A percentile compares a stretch with the other conserved stretches of the same genome.
Conservation (phyloP, 768 basidiomycete species). For the Calocybe indica region DNA sequence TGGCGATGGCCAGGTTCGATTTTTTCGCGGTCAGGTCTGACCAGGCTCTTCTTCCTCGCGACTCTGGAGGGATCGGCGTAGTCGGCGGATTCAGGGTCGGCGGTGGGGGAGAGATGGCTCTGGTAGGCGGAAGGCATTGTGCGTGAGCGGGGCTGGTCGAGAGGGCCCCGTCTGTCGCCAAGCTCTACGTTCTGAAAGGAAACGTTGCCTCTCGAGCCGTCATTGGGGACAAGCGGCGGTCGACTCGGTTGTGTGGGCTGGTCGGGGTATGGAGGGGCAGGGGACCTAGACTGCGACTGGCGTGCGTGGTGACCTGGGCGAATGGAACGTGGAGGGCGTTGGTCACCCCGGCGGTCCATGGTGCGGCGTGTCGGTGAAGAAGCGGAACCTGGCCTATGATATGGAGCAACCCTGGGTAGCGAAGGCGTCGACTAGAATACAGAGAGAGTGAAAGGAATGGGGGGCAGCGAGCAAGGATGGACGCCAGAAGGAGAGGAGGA, state of each 20-base stretch:
- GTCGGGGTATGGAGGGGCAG: conserved; percentile 33
- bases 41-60: conserved; percentile 85
- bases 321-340: conserved; percentile 50
- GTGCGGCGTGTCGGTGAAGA: conserved; percentile 4
- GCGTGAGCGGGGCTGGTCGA: conserved; percentile 51
- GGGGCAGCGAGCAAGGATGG: background rate
- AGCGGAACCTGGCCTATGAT: background rate
- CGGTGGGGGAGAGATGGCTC: conserved; percentile 21
- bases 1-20: conserved; percentile 92
- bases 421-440: background rate
- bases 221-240: conserved; percentile 26
- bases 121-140: conserved; percentile 42
- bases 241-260: conserved; percentile 16
- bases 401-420: background rate
- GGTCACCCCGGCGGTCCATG: conserved; percentile 40
- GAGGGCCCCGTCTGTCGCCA: conserved; percentile 56
- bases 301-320: conserved; percentile 31
- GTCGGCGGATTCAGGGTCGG: conserved; percentile 36
- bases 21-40: conserved; percentile 91
- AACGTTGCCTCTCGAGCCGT: conserved; percentile 41
- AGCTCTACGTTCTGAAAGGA: conserved; percentile 67
- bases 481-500: too few relatives aligned
- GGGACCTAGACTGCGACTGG: conserved; percentile 30
- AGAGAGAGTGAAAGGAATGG: background rate
- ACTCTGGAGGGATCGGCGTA: conserved; percentile 46